These are phyloP conservation scores for Heterococcus sp. DNA, from an alignment of 108 stramenopile genomes.

Conservation along the genomic window DNA sequence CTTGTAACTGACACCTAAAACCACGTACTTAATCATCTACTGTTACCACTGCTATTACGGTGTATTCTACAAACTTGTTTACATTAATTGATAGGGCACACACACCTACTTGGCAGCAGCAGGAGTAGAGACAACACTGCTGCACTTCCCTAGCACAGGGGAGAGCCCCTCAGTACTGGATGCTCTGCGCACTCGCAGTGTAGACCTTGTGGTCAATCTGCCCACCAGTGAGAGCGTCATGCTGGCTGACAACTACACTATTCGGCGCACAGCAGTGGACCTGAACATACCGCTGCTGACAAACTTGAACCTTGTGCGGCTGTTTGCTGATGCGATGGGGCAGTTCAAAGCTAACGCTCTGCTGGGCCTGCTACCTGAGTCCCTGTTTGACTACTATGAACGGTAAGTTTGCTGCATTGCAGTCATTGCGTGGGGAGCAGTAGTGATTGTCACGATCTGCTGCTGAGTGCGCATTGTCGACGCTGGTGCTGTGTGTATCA, in stretches of 20 bases:
- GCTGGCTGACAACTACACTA: slow-evolving; percentile 79
- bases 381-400: slow-evolving; percentile 58
- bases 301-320: slow-evolving; percentile 76
- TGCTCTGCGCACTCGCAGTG: slow-evolving; percentile 70
- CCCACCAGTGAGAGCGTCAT: slow-evolving; percentile 79
- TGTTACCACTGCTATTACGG: too few species aligned
- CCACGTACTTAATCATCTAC: too few species aligned
- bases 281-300: slow-evolving; percentile 82
- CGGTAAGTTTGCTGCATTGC: too few species aligned
- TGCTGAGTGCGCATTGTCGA: too few species aligned
- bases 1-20: too few species aligned
- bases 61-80: too few species aligned
- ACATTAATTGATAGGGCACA: too few species aligned
- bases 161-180: slow-evolving; percentile 64
- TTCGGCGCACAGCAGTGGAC: slow-evolving; percentile 92
- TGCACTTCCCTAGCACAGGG: slow-evolving; percentile 57
- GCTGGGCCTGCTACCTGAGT: slow-evolving; percentile 37
- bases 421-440: too few species aligned
- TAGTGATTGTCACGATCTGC: too few species aligned
- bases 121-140: slow-evolving; percentile 60
- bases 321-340: slow-evolving; percentile 69
- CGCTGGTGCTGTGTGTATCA: too few species aligned
- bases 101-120: slow-evolving; percentile 70
- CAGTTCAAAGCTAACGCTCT: slow-evolving; percentile 57
- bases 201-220: slow-evolving; percentile 92